These are phyloP conservation scores for Globisporangium okanoganense DNA, from an alignment of 352 stramenopile species.

Conservation along the genomic window DNA sequence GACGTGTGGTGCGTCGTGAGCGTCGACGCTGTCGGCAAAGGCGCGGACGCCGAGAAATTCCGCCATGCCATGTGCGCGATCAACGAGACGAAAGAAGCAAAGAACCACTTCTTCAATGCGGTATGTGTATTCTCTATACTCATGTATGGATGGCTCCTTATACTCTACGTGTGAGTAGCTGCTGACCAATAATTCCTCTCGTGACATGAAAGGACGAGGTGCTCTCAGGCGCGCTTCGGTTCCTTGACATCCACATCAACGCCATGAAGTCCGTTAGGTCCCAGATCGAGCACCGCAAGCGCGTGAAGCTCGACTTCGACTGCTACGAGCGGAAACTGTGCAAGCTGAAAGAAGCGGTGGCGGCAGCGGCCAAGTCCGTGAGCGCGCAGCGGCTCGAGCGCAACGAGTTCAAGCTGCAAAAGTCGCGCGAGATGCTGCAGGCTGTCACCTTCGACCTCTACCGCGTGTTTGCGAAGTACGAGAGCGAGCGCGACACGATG, in stretches of 20 bases:
- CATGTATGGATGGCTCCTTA: not conserved
- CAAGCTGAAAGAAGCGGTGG: slow-evolving; percentile 26
- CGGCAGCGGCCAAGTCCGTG: slow-evolving; percentile 9
- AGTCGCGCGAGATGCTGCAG: slow-evolving; percentile 39
- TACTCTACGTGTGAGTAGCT: not conserved
- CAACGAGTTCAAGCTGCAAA: slow-evolving; percentile 53
- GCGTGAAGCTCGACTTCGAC: slow-evolving; percentile 69
- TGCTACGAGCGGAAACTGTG: slow-evolving; percentile 57
- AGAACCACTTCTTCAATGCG: slow-evolving; percentile 73
- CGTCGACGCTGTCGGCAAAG: slow-evolving; percentile 55
- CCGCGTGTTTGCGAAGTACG: slow-evolving; percentile 73
- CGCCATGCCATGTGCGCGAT: slow-evolving; percentile 69
- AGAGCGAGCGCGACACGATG: slow-evolving; percentile 72
- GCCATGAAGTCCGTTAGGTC: slow-evolving; percentile 71
- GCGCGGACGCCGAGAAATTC: slow-evolving; percentile 66
- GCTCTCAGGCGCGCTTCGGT: slow-evolving; percentile 51
- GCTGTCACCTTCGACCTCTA: slow-evolving; percentile 64
- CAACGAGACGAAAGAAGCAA: slow-evolving; percentile 73
- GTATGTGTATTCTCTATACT: slow-evolving; percentile 17
- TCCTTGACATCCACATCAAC: slow-evolving; percentile 74
- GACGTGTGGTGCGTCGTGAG: slow-evolving; percentile 78
- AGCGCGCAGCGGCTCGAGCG: slow-evolving; percentile 39
- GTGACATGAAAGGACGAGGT: slow-evolving; percentile 42
- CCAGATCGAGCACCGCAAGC: slow-evolving; percentile 64
- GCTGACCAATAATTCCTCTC: not conserved